A percentile compares a stretch with the other conserved stretches of the same genome.
These are phyloP conservation scores for Umbelopsis vinacea DNA, from an alignment of 192 early-diverging fungal genomes.

Conservation along the genomic window DNA sequence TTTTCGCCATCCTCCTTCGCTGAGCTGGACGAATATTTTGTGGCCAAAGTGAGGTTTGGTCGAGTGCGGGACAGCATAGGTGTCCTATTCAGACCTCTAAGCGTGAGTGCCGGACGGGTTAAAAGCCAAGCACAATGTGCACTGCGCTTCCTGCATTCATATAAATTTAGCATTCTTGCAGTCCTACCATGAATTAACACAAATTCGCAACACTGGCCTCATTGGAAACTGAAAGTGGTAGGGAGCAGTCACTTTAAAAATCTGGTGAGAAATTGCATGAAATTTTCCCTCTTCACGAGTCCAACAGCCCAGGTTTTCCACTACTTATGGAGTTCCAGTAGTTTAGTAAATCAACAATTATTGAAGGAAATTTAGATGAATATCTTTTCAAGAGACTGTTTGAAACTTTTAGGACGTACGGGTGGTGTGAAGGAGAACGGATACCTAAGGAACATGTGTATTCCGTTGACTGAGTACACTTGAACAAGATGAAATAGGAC, in stretches of 20 bases:
- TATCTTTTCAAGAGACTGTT: too few relatives aligned
- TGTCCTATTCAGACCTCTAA: not conserved
- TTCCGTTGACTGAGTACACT: too few relatives aligned
- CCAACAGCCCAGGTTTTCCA: too few relatives aligned
- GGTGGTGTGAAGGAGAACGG: too few relatives aligned
- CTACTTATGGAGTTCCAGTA: too few relatives aligned
- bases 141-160: constrained; percentile 8
- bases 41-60: not conserved
- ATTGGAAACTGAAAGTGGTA: not conserved
- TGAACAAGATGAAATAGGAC: too few relatives aligned
- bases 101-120: not conserved
- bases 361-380: too few relatives aligned
- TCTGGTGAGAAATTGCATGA: too few relatives aligned
- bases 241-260: not conserved
- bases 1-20: not conserved
- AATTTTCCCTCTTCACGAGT: too few relatives aligned
- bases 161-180: not conserved
- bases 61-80: not conserved
- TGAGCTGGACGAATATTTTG: not conserved
- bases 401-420: too few relatives aligned
- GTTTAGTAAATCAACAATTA: too few relatives aligned
- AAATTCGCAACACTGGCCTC: not conserved
- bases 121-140: constrained; percentile 2
- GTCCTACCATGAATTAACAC: not conserved
- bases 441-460: too few relatives aligned